Evolutionary conservation across 2,329 filamentous ascomycete species (phyloP), one percentile per base, ranked within the genome.

Genomic region (Arthrobotrys megalospora): DNA sequence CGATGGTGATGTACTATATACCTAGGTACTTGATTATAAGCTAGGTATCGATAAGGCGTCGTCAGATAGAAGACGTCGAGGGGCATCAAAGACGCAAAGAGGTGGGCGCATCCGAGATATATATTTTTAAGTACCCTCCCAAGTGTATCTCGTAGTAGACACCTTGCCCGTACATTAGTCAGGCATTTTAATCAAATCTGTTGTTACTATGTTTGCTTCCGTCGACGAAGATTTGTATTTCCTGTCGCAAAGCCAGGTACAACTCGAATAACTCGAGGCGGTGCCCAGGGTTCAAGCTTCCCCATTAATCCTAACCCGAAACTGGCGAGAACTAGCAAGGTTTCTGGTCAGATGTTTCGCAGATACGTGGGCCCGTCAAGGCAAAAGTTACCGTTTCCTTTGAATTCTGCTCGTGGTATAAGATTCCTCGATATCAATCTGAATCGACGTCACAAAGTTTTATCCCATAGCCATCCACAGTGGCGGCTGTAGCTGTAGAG

Each of bases 271-370:
- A 19, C 14, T n/a, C 34, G 48, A 66, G 60, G 69, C 60, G 60
- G 69, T 73, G 69, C 69, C 48, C 21, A 55, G 19, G 68, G 58
- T 41, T 69, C 71, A 69, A 76, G 53, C 64, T 76, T 68, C 71
- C 71, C 53, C 55, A 76, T 75, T 75, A 41, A 55, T 43, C 12
- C 16, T 16, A 28, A 28, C 24, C 24, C 24, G 24, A 16, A 52
- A 24, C 28, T 55, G 24, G 10, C 24, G 50, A 32, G 28, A 32
- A 32, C 12, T 11, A 55, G 14, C 16, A 55, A 58, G 21, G 12
- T 53, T 38, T 8, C 36, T 38, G 36, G 41, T 45, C 11, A 45
- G 41, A 45, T 45, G 41, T 16, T 45, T 45, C 41, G 41, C 41
- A 16, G n/a, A 45, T 45, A n/a, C 41, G 41, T 45, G 41, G 41